Conservation (phyloP, 306 rosid species). For the Argentina anserina region DNA sequence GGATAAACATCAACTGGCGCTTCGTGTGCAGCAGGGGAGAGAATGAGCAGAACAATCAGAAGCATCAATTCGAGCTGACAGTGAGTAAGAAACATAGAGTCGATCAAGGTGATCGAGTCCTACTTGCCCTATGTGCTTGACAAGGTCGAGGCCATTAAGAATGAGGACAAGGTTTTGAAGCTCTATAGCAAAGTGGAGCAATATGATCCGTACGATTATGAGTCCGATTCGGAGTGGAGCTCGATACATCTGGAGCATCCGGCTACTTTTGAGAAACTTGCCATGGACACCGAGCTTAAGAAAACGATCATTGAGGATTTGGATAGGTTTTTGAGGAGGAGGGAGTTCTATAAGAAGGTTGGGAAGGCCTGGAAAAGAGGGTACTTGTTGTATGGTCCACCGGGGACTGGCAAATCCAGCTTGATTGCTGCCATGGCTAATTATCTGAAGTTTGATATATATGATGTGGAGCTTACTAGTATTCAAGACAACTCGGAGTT, state of each 20-base stretch:
- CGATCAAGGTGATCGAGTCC: conserved; percentile 11
- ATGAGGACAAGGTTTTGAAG: conserved; percentile 20
- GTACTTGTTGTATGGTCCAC: conserved; percentile 39
- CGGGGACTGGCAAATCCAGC: conserved; percentile 39
- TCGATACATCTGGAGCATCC: conserved; percentile 36
- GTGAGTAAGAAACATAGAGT: conserved; percentile 27
- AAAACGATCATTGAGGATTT: conserved; percentile 17
- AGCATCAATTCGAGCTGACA: conserved; percentile 20
- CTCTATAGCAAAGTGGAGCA: conserved; percentile 11
- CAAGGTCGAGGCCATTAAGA: conserved; percentile 13
- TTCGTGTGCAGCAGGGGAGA: conserved; percentile 7
- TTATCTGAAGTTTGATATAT: conserved; percentile 33
- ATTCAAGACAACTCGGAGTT: conserved; percentile 22
- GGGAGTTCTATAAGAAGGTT: conserved; percentile 30
- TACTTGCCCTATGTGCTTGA: conserved; percentile 29
- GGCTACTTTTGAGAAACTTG: conserved; percentile 32
- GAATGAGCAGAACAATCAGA: not conserved
- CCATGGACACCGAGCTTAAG: conserved; percentile 30
- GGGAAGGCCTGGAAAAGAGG: conserved; percentile 49
- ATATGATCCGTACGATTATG: not conserved
- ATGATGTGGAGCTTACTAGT: conserved; percentile 33
- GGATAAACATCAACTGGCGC: conserved; percentile 19
- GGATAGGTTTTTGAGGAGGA: conserved; percentile 30
- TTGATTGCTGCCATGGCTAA: conserved; percentile 46
- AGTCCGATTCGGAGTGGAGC: conserved; percentile 15